A percentile compares a stretch with the other conserved stretches of the same genome.
These are phyloP conservation scores for thale cress (Arabidopsis thaliana) DNA, from an alignment of 345 rosid genomes.

Conservation along the genomic window TAIR10.1 NC_003070.9:20646501-20647000, in stretches of 20 bases:
- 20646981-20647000: slow-evolving; percentile 29
- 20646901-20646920: slow-evolving; percentile 22
- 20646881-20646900: slow-evolving; percentile 27
- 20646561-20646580: slow-evolving; percentile 96
- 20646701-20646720: slow-evolving; percentile 85
- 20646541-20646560: slow-evolving; percentile 73
- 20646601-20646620: slow-evolving; percentile 58
- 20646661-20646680: slow-evolving; percentile 70
- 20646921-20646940: slow-evolving; percentile 33
- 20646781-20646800: slow-evolving; percentile 97
- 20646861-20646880: slow-evolving; percentile 42
- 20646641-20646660: slow-evolving; percentile 68
- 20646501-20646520: slow-evolving; percentile 93
- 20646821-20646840: slow-evolving; percentile 97
- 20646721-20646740: slow-evolving; percentile 98
- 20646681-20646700: slow-evolving; percentile 78
- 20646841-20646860: slow-evolving; percentile 61
- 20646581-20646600: slow-evolving; percentile 87
- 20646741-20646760: slow-evolving; percentile 95
- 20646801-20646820: slow-evolving; percentile 91
- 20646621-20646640: slow-evolving; percentile 61
- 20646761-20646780: slow-evolving; percentile 79
- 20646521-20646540: slow-evolving; percentile 76
- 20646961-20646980: slow-evolving; percentile 19
- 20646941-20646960: slow-evolving; percentile 24